Base-by-base conservation (phyloP, 2,329 filamentous ascomycete species). In the Magnaporthales sp. region DNA sequence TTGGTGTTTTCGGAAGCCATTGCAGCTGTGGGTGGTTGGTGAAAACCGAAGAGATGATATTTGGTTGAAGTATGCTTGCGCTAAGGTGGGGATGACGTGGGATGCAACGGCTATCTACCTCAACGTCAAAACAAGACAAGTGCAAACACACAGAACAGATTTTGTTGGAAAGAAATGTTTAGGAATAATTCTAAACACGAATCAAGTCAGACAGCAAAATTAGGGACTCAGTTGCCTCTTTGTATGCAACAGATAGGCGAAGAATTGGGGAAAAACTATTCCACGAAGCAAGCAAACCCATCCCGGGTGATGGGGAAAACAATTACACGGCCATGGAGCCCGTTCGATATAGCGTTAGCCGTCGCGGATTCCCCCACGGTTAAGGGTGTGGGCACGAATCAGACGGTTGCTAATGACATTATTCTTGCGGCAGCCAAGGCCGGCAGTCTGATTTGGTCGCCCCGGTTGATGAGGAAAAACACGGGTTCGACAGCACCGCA, bases 1-100 rank as follows among this genome's bases (percentile, higher is more conserved):
- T 65, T 65, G 24, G 27, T 27, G 29, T n/a, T 46, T 26, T 65
- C 54, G 63, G 63, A 56, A 19, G 63, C 19, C 46, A 56, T 56
- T 30, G 15, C 24, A 19, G n/a, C n/a, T 46, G 27, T 11, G 19
- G 32, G 7, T 26, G 22, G 38, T 29, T 58, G 13, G 46, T 29
- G 15, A 29, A 8, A 8, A 19, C 26, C 9, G 63, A n/a, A 11
- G 26, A 31, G n/a, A 27, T 19, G 60, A n/a, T 26, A 62, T 62
- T 10, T 62, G 26, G 5, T 58, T 58, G 54, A 19, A n/a, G 15
- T 51, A 19, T 51, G 38, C 38, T 7, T n/a, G 38, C 38, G 19
- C 3, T n/a, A n/a, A 51, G 38, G 15, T 6, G 38, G 38, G 38
- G 6, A 51, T 51, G 38, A 51, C 19, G 38, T 51, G 15, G 19